A percentile compares a stretch with the other conserved stretches of the same genome.
Conservation (phyloP, 106 monocot genomes). For the Apostasia shenzhenica region DNA sequence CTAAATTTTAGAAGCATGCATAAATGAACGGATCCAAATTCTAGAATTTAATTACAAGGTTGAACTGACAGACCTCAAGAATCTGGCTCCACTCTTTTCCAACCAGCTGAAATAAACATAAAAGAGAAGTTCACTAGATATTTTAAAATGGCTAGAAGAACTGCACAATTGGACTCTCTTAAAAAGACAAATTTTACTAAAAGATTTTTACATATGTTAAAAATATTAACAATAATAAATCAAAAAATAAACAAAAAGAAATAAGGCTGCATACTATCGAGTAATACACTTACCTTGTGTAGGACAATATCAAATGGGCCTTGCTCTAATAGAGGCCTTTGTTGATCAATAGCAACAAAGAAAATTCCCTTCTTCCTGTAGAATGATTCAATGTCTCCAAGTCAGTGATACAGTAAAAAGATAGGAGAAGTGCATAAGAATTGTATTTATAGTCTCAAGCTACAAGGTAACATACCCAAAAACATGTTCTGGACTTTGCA, state of each 20-base stretch:
- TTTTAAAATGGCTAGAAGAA: background rate
- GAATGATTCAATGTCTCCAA: background rate
- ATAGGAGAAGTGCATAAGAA: background rate
- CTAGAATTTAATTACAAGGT: background rate
- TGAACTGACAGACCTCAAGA: constrained; percentile 63
- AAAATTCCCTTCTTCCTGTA: constrained; percentile 85
- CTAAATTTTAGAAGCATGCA: too few relatives aligned
- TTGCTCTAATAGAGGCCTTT: constrained; percentile 69
- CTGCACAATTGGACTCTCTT: background rate
- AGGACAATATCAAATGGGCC: constrained; percentile 90
- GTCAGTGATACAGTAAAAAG: background rate
- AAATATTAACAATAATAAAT: background rate
- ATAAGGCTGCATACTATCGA: background rate
- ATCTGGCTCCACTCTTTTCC: constrained; percentile 73
- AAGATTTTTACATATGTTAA: background rate
- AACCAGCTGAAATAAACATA: constrained; percentile 44
- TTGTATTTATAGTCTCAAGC: background rate
- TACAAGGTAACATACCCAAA: too few relatives aligned
- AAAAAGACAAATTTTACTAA: background rate
- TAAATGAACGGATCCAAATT: background rate
- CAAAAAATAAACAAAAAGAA: background rate
- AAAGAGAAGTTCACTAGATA: constrained; percentile 9
- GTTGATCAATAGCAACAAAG: constrained; percentile 75
- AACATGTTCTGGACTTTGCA: too few relatives aligned
- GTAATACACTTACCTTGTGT: constrained; percentile 54